Conservation (phyloP, 179 eudicot species). For the Pouteria campechiana region DNA sequence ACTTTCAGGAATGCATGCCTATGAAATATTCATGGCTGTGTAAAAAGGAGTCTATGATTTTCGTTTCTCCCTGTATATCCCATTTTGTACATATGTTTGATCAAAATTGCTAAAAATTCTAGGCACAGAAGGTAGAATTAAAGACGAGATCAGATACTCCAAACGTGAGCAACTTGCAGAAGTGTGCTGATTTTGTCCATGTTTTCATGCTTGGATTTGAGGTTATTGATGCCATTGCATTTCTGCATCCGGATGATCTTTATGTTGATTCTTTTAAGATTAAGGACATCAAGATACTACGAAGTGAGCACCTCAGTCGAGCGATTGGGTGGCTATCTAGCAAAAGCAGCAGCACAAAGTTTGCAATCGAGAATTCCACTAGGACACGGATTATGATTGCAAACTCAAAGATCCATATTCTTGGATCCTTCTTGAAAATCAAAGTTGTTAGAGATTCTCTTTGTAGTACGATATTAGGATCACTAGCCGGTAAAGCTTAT, state of each 20-base stretch:
- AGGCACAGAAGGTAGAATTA: conserved; percentile 55
- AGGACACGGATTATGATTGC: conserved; percentile 73
- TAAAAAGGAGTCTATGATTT: too few relatives aligned
- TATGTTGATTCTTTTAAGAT: conserved; percentile 66
- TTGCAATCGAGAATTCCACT: conserved; percentile 76
- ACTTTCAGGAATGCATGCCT: too few relatives aligned
- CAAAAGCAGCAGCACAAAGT: conserved; percentile 71
- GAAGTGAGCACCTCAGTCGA: conserved; percentile 67
- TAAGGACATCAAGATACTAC: conserved; percentile 72
- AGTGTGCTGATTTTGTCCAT: conserved; percentile 67
- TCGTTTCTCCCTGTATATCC: too few relatives aligned
- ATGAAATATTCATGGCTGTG: too few relatives aligned
- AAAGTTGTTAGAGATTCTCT: conserved; percentile 67
- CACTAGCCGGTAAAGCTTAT: conserved; percentile 84
- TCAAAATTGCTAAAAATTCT: too few relatives aligned
- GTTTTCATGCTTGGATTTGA: conserved; percentile 86
- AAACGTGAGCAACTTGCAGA: conserved; percentile 60
- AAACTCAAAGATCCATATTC: conserved; percentile 49
- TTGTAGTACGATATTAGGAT: conserved; percentile 71
- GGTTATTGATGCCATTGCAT: conserved; percentile 49
- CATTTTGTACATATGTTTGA: too few relatives aligned
- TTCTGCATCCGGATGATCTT: conserved; percentile 61
- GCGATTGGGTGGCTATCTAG: conserved; percentile 79
- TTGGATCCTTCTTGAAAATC: conserved; percentile 54
- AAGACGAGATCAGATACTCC: conserved; percentile 69